Evolutionary conservation across 805 yeast genomes (phyloP).

Genomic region (Kodamaea fukazawae): DNA sequence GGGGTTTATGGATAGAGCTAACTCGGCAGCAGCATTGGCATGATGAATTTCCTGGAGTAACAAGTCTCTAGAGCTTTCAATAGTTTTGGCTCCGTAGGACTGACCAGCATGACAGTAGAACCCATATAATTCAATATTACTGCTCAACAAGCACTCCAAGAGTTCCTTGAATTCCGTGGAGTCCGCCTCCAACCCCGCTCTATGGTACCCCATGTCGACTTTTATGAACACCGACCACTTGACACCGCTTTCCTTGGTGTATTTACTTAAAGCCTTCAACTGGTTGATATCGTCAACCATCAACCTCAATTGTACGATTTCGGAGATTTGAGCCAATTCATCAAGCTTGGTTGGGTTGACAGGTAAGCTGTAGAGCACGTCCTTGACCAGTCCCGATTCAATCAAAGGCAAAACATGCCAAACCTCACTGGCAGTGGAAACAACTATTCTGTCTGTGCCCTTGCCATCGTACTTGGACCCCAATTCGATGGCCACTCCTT

Average conservation of each 20-base stretch:
- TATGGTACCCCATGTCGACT: constrained; percentile 65
- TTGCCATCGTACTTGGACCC: constrained; percentile 32
- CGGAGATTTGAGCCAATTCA: constrained; percentile 46
- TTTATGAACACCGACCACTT: constrained; percentile 68
- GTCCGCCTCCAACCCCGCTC: constrained; percentile 56
- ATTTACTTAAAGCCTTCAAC: constrained; percentile 44
- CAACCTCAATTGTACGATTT: constrained; percentile 45
- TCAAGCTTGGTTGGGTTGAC: constrained; percentile 46
- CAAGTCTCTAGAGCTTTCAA: constrained; percentile 45
- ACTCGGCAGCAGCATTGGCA: constrained; percentile 52
- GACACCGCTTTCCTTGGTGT: constrained; percentile 21
- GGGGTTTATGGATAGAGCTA: constrained; percentile 35
- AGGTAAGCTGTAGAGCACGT: constrained; percentile 40
- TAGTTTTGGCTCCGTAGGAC: constrained; percentile 52
- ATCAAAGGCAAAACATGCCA: constrained; percentile 47
- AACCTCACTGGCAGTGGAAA: constrained; percentile 69
- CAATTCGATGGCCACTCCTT: constrained; percentile 56
- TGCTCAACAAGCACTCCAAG: constrained; percentile 28
- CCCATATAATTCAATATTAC: constrained; percentile 49
- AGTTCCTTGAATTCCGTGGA: constrained; percentile 35
- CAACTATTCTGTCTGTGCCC: constrained; percentile 53
- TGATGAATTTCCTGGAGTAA: constrained; percentile 57
- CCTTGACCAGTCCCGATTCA: constrained; percentile 34
- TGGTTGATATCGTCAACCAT: constrained; percentile 65
- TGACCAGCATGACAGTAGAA: constrained; percentile 82